Percentiles rank a stretch among this genome's conserved stretches.
These are phyloP conservation scores for Cladosporium velox DNA, from an alignment of 2,329 filamentous ascomycete species.

Conservation along the genomic window DNA sequence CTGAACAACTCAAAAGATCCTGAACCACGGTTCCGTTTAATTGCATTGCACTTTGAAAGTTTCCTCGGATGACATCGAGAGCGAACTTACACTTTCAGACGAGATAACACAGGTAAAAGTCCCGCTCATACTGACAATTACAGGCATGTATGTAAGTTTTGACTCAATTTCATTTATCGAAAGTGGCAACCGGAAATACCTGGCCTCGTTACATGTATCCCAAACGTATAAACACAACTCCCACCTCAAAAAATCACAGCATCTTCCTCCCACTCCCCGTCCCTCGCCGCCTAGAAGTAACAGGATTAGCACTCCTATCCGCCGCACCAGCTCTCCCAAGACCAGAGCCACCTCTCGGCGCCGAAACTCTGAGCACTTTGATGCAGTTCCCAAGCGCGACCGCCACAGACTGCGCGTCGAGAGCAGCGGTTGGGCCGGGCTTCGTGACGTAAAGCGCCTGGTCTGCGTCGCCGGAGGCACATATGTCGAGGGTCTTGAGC, in stretches of 20 bases:
- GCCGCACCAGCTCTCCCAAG: neutral
- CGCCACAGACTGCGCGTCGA: constrained; percentile 67
- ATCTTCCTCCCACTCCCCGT: constrained; percentile 14
- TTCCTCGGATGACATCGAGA: neutral
- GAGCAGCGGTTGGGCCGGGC: constrained; percentile 63
- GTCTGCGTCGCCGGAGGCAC: constrained; percentile 40
- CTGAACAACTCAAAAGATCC: neutral
- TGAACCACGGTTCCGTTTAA: neutral
- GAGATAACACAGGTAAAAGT: neutral
- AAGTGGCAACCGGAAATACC: neutral
- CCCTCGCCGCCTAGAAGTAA: constrained; percentile 4
- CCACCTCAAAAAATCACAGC: neutral
- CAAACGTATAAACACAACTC: no score
- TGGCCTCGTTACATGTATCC: neutral
- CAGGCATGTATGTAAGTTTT: neutral
- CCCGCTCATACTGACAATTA: neutral
- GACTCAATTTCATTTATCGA: neutral
- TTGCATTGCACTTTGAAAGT: neutral
- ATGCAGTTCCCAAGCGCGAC: constrained; percentile 72
- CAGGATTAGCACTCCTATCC: neutral
- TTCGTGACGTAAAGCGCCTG: constrained; percentile 65
- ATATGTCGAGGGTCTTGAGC: constrained; percentile 3
- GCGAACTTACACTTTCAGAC: neutral
- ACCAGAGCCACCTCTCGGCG: neutral
- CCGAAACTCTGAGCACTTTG: constrained; percentile 59